A percentile compares a stretch with the other conserved stretches of the same genome.
Evolutionary conservation across 495 filamentous ascomycete species (phyloP).

Genomic region (Neurospora tetrasperma): DNA sequence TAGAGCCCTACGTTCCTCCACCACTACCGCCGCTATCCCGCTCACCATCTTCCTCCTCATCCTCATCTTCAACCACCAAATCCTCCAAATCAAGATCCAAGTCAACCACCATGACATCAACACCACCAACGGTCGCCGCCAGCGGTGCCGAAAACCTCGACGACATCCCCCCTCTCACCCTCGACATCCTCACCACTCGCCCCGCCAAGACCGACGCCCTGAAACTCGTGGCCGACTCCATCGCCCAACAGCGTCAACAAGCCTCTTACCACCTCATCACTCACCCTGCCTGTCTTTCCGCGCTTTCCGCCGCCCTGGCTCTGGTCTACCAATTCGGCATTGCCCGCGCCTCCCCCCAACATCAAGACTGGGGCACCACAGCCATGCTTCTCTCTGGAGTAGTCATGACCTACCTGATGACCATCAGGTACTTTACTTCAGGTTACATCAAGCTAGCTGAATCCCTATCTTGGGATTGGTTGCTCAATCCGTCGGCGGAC

Average conservation of each 20-base stretch:
- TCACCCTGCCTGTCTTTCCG: slow-evolving; percentile 30
- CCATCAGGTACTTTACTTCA: slow-evolving; percentile 31
- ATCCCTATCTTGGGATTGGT: slow-evolving; percentile 27
- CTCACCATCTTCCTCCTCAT: background rate
- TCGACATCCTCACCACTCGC: slow-evolving; percentile 23
- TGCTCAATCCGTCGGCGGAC: slow-evolving; percentile 7
- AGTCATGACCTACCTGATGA: slow-evolving; percentile 30
- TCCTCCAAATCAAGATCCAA: background rate
- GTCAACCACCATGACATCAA: background rate
- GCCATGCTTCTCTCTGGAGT: slow-evolving; percentile 26
- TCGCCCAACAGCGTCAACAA: slow-evolving; percentile 37
- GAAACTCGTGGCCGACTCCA: slow-evolving; percentile 34
- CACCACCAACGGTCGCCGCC: slow-evolving; percentile 7
- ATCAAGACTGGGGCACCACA: slow-evolving; percentile 23
- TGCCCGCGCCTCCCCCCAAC: slow-evolving; percentile 4
- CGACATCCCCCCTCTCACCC: slow-evolving; percentile 32
- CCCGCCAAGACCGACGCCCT: slow-evolving; percentile 33
- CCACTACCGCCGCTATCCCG: background rate
- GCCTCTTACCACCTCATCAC: slow-evolving; percentile 26
- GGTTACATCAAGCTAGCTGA: slow-evolving; percentile 32
- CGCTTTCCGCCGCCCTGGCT: slow-evolving; percentile 17
- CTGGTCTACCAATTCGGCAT: slow-evolving; percentile 28
- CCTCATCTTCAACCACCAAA: background rate
- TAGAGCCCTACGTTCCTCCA: slow-evolving; percentile 24
- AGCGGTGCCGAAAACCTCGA: slow-evolving; percentile 11